Base-by-base conservation (phyloP, 2,329 filamentous ascomycete genomes). In the Didymella pinodella region DNA sequence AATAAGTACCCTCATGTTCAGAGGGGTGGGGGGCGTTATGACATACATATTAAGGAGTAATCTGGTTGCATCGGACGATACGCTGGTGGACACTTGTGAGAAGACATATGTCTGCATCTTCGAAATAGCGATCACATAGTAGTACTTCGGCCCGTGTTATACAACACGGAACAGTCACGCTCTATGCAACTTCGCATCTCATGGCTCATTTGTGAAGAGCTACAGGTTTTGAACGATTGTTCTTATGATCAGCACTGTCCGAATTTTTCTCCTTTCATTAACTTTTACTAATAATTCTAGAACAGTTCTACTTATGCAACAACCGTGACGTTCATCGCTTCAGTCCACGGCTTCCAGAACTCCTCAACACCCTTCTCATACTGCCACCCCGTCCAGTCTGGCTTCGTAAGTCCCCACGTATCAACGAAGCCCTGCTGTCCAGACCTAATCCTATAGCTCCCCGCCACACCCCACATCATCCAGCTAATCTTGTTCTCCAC, bases 261-360 rank as follows among this genome's bases (percentile, higher is more conserved):
- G 29, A 11, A 8, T 11, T 10, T 31, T 7, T 11, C 10, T 12
- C 29, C 3, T 11, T 31, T 2, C 29, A 11, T 10, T 11, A 1
- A 31, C 20, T 22, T 41, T 41, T 6, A 20, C 10, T 12, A 8
- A 41, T 11, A 14, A 7, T 14, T 2, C 3, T 11, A 18, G 10
- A 1, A 3, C 10, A 7, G 4, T 4, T 10, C 31, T 41, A 11
- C 20, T 41, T 54, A 55, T 25, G 46, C 56, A 31, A 71, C 40
- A 47, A 59, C 62, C 6, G 68, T 72, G 31, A 57, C 54, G 43
- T 69, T 69, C 80, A 82, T 83, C 10, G 64, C 72, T 65, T 69
- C 63, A 2, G 83, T 76, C 82, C 82, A 84, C 2, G 82, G 82
- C 75, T 81, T 83, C 82, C 81, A 84, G 65, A 79, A 81, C 49